Conservation (phyloP, 2,329 filamentous ascomycete species). For the Beauveria australis region DNA sequence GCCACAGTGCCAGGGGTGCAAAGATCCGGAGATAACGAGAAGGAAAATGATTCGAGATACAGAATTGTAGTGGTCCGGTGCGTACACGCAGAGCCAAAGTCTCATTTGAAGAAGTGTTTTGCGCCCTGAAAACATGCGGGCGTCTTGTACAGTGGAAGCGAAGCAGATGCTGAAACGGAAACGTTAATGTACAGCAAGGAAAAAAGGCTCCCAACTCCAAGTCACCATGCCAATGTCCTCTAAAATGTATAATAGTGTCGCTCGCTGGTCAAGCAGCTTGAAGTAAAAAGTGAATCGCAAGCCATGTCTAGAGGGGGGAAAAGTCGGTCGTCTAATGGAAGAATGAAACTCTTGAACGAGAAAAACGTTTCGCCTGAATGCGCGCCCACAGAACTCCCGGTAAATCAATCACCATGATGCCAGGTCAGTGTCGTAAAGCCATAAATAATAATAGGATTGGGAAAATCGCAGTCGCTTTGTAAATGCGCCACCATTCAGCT, state of each 20-base stretch:
- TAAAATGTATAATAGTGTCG: conserved; percentile 13
- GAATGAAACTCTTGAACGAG: neutral
- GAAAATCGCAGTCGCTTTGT: conserved; percentile 22
- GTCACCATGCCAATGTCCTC: conserved; percentile 9
- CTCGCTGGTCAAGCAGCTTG: conserved; percentile 8
- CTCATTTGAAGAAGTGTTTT: conserved; percentile 9
- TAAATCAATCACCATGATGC: conserved; percentile 3
- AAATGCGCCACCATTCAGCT: conserved; percentile 28
- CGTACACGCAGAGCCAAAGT: conserved; percentile 20
- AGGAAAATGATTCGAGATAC: neutral
- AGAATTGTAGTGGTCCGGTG: conserved; percentile 16
- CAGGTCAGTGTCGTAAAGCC: conserved; percentile 12
- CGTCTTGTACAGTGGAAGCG: neutral
- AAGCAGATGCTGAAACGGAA: neutral
- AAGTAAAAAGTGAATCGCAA: conserved; percentile 4
- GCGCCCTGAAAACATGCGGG: neutral
- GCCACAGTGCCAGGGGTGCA: neutral
- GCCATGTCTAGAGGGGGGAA: conserved; percentile 7
- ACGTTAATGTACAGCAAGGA: conserved; percentile 7
- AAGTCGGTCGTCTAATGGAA: neutral
- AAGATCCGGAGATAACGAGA: neutral
- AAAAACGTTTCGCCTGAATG: neutral
- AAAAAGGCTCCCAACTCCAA: neutral
- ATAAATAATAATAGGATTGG: neutral
- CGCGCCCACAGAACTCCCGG: neutral